Evolutionary conservation across 2,329 filamentous ascomycete genomes (phyloP).

Genomic region (Coleophoma crateriformis): DNA sequence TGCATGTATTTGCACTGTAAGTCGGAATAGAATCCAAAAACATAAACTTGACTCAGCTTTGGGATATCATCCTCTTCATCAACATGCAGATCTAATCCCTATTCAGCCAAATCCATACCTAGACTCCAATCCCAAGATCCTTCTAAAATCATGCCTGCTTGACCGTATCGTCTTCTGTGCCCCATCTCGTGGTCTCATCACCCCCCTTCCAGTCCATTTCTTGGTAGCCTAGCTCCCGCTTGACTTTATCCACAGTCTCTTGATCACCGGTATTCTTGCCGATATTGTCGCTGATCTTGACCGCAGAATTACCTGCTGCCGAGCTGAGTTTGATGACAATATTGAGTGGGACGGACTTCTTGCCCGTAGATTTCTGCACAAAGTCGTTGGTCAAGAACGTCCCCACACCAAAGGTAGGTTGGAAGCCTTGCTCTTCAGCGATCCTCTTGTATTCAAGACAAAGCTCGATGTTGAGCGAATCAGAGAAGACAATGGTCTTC

Average conservation of each 20-base stretch:
- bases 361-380: conserved; percentile 60
- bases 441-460: conserved; percentile 86
- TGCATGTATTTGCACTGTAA: too few relatives aligned
- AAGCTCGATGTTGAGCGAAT: conserved; percentile 85
- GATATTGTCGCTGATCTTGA: conserved; percentile 89
- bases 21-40: too few relatives aligned
- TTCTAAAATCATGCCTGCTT: neutral
- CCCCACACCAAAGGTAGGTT: conserved; percentile 86
- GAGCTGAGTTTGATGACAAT: conserved; percentile 97
- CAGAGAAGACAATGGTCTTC: conserved; percentile 93
- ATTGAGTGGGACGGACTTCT: conserved; percentile 87
- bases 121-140: too few relatives aligned
- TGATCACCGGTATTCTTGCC: conserved; percentile 89
- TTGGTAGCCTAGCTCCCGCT: conserved; percentile 77
- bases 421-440: conserved; percentile 74
- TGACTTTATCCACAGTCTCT: conserved; percentile 73
- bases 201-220: conserved; percentile 80
- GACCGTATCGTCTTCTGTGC: conserved; percentile 36
- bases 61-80: too few relatives aligned
- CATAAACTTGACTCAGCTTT: too few relatives aligned
- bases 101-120: too few relatives aligned
- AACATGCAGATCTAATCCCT: too few relatives aligned
- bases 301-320: conserved; percentile 71
- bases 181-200: conserved; percentile 82
- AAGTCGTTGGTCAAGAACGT: conserved; percentile 98